These are phyloP conservation scores for Barnettozyma siamensis DNA, from an alignment of 805 yeast genomes.

Conservation along the genomic window DNA sequence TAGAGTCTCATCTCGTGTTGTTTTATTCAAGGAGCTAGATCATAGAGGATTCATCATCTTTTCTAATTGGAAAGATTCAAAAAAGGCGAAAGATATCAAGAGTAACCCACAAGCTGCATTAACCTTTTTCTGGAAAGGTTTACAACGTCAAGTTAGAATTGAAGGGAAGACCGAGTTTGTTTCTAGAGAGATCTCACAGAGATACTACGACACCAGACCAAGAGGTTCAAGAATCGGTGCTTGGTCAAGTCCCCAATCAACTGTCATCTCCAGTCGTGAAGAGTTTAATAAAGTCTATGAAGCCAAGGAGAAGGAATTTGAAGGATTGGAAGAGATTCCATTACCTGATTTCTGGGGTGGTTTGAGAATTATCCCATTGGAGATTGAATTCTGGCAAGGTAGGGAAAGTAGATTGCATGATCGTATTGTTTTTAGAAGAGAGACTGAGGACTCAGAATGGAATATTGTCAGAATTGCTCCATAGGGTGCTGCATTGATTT, in stretches of 20 bases:
- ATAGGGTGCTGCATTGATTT: too few relatives aligned
- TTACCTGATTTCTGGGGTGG: conserved; percentile 98
- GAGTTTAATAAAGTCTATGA: conserved; percentile 53
- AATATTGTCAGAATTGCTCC: conserved; percentile 69
- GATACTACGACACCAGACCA: conserved; percentile 84
- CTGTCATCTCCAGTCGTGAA: conserved; percentile 48
- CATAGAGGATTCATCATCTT: conserved; percentile 77
- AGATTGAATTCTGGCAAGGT: conserved; percentile 98
- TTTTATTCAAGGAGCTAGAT: conserved; percentile 86
- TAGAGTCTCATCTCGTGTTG: conserved; percentile 78
- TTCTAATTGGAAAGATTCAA: conserved; percentile 87
- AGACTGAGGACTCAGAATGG: conserved; percentile 50
- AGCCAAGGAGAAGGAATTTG: conserved; percentile 49
- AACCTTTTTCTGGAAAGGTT: conserved; percentile 85
- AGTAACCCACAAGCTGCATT: conserved; percentile 77
- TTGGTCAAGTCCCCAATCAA: conserved; percentile 91
- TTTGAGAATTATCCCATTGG: conserved; percentile 76
- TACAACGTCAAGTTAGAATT: conserved; percentile 89
- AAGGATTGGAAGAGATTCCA: conserved; percentile 60
- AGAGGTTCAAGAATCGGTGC: conserved; percentile 93
- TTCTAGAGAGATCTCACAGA: conserved; percentile 62
- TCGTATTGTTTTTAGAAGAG: conserved; percentile 67
- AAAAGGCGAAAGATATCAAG: conserved; percentile 66
- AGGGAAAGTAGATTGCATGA: conserved; percentile 87
- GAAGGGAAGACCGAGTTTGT: conserved; percentile 82